Percentiles rank a stretch among this genome's conserved stretches.
Evolutionary conservation across 1,284 basidiomycete species (phyloP).

Genomic region (Sporisorium sorghi): DNA sequence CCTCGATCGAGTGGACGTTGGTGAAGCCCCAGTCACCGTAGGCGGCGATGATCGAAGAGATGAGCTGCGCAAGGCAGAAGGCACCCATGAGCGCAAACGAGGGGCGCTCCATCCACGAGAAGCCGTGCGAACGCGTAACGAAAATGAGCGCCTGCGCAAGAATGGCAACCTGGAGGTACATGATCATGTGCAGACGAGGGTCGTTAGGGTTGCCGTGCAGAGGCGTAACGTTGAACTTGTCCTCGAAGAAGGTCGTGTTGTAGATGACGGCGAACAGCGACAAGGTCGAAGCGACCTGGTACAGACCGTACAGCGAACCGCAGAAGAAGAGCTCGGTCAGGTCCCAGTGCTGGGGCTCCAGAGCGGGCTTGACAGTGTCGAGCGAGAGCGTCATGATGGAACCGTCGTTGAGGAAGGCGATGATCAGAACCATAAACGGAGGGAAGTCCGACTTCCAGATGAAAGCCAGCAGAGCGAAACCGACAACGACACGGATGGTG

Average conservation of each 20-base stretch:
- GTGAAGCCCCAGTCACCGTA: constrained; percentile 76
- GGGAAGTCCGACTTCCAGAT: constrained; percentile 98
- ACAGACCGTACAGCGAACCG: constrained; percentile 93
- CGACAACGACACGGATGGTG: constrained; percentile 97
- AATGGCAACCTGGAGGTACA: constrained; percentile 93
- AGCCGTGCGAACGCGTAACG: constrained; percentile 92
- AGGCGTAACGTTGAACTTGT: constrained; percentile 80
- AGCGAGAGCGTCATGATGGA: constrained; percentile 98
- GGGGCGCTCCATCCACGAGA: constrained; percentile 98
- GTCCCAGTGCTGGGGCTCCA: constrained; percentile 90
- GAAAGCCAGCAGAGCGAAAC: constrained; percentile 94
- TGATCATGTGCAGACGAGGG: constrained; percentile 74
- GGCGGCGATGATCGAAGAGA: constrained; percentile 93
- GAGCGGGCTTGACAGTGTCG: constrained; percentile 93
- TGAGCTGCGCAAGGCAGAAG: constrained; percentile 90
- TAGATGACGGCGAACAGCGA: constrained; percentile 79
- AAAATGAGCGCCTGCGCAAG: constrained; percentile 98
- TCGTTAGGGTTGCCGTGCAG: constrained; percentile 71
- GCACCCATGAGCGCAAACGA: constrained; percentile 87
- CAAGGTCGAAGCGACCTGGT: constrained; percentile 87
- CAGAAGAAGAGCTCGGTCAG: constrained; percentile 94
- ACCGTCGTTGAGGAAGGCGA: constrained; percentile 95
- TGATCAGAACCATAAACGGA: constrained; percentile 98
- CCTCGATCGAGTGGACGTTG: constrained; percentile 50
- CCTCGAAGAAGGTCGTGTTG: constrained; percentile 88